Evolutionary conservation across 2,329 filamentous ascomycete genomes (phyloP).

Genomic region (Fusarium equiseti): DNA sequence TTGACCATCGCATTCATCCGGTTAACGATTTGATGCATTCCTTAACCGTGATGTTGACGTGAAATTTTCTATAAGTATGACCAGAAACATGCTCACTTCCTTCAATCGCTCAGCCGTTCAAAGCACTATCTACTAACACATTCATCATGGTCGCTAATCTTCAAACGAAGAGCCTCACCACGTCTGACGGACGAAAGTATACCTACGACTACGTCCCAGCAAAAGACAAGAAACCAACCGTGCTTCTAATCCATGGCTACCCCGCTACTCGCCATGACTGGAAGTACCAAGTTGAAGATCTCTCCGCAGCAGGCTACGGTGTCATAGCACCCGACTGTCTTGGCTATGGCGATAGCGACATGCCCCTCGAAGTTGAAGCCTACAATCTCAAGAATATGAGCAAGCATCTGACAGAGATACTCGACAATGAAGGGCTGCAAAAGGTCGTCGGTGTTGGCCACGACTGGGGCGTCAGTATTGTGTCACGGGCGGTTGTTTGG

Average conservation of each 20-base stretch:
- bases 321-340: conserved; percentile 38
- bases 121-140: rapidly evolving
- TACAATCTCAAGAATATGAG: conserved; percentile 29
- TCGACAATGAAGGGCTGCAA: conserved; percentile 22
- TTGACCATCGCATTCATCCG: neutral
- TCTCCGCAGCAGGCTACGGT: conserved; percentile 31
- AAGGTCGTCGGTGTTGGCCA: conserved; percentile 33
- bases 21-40: rapidly evolving
- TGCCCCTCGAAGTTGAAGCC: conserved; percentile 12
- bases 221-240: conserved; percentile 6
- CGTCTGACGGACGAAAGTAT: conserved; percentile 4
- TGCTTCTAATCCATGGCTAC: conserved; percentile 40
- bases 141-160: neutral
- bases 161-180: conserved; percentile 3
- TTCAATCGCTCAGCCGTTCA: neutral
- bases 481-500: conserved; percentile 27
- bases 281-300: conserved; percentile 25
- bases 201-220: conserved; percentile 23
- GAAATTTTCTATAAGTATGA: neutral
- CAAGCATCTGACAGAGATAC: conserved; percentile 25
- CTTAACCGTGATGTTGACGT: neutral
- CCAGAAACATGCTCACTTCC: rapidly evolving
- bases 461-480: conserved; percentile 35
- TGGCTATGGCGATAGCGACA: conserved; percentile 41
- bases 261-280: conserved; percentile 38